Percentiles rank a stretch among this genome's conserved stretches.
Conservation (phyloP, 345 rosid species). For the Boechera retrofracta region DNA sequence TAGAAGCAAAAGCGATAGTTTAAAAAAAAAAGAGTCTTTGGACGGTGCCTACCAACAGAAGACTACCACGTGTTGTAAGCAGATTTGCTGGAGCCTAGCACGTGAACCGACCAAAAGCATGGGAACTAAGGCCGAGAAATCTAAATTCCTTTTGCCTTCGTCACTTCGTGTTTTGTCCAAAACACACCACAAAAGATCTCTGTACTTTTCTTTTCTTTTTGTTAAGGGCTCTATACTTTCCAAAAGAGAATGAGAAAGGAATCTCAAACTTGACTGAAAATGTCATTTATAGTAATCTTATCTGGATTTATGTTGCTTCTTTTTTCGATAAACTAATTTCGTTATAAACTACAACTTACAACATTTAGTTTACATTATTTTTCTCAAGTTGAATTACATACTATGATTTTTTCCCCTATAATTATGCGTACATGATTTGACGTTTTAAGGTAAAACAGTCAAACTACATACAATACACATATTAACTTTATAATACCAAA, state of each 20-base stretch:
- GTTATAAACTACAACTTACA: slow-evolving; percentile 2
- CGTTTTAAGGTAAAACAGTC: not conserved
- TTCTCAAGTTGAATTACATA: not conserved
- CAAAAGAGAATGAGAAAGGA: slow-evolving; percentile 40
- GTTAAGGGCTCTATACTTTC: slow-evolving; percentile 21
- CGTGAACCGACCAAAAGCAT: slow-evolving; percentile 48
- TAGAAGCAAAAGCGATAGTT: slow-evolving; percentile 26
- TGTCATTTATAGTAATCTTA: slow-evolving; percentile 25
- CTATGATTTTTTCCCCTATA: not conserved
- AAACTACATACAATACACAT: not conserved
- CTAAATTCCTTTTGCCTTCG: slow-evolving; percentile 49
- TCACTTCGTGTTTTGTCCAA: slow-evolving; percentile 36
- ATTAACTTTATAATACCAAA: too few relatives aligned
- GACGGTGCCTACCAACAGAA: slow-evolving; percentile 43
- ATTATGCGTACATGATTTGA: not conserved
- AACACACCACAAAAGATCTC: slow-evolving; percentile 24
- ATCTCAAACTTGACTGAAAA: slow-evolving; percentile 10
- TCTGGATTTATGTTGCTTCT: slow-evolving; percentile 5
- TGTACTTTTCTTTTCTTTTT: slow-evolving; percentile 5
- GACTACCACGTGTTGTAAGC: slow-evolving; percentile 18
- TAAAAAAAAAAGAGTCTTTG: slow-evolving; percentile 34
- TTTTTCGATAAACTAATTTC: not conserved
- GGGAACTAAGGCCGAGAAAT: slow-evolving; percentile 37
- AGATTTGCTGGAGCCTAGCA: slow-evolving; percentile 29
- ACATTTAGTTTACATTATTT: not conserved